Evolutionary conservation across 2,329 filamentous ascomycete genomes (phyloP).

Genomic region (Davidsoniella virescens): DNA sequence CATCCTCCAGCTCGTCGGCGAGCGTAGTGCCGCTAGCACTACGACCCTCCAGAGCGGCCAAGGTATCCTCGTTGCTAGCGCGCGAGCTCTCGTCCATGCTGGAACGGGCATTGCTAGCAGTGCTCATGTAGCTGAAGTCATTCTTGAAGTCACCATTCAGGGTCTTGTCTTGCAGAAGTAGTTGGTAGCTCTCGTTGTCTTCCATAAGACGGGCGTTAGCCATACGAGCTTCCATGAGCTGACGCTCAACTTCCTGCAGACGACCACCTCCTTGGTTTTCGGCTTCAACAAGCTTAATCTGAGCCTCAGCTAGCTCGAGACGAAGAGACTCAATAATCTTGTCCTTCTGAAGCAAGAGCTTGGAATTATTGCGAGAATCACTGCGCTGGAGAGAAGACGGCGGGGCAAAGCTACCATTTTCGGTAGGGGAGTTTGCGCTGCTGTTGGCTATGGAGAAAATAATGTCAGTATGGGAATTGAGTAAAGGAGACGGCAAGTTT

Average conservation of each 20-base stretch:
- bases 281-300: conserved; percentile 87
- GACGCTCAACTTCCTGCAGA: conserved; percentile 76
- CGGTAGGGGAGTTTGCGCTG: conserved; percentile 39
- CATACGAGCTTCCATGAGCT: conserved; percentile 84
- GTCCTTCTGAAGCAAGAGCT: conserved; percentile 85
- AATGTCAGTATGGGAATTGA: not conserved
- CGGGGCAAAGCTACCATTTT: conserved; percentile 69
- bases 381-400: conserved; percentile 71
- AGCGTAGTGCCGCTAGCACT: conserved; percentile 39
- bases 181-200: conserved; percentile 95
- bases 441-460: conserved; percentile 23
- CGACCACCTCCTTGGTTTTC: conserved; percentile 84
- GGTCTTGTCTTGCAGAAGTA: conserved; percentile 86
- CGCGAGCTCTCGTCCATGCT: conserved; percentile 21
- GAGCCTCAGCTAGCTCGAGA: conserved; percentile 81
- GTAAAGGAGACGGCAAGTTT: not conserved
- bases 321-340: conserved; percentile 86
- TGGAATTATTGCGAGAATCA: conserved; percentile 78
- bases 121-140: conserved; percentile 51
- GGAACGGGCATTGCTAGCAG: conserved; percentile 1
- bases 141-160: conserved; percentile 86
- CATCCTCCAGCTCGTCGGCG: conserved; percentile 75
- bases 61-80: conserved; percentile 39
- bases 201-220: conserved; percentile 93
- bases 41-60: conserved; percentile 46